A percentile compares a stretch with the other conserved stretches of the same genome.
phyloP scores from a whole-genome alignment of 371 early-diverging fungal genomes.

The Syncephalastrum sp. region DNA sequence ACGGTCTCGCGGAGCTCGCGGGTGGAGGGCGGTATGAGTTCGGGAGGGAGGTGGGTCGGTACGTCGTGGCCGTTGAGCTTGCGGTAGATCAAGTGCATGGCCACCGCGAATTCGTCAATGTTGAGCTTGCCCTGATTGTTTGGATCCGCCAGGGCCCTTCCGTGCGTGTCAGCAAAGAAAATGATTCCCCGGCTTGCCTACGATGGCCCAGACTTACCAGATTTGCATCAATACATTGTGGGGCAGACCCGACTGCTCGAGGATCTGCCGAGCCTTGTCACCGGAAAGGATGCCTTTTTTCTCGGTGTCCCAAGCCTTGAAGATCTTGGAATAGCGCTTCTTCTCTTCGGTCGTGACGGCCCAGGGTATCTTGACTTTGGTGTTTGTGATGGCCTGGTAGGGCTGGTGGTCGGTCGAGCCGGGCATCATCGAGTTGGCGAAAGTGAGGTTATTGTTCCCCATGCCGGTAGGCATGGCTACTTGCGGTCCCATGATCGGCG shows the following conservation, averaged over 20 bases:
- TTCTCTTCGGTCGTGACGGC: conserved; percentile 80
- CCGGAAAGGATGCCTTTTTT: conserved; percentile 77
- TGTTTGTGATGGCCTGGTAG: conserved; percentile 29
- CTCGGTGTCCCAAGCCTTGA: conserved; percentile 84
- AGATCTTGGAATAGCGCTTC: conserved; percentile 78
- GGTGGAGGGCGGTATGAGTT: conserved; percentile 80
- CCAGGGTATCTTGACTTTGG: conserved; percentile 63
- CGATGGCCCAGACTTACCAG: conserved; percentile 56
- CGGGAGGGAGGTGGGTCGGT: conserved; percentile 76
- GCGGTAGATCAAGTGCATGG: conserved; percentile 89
- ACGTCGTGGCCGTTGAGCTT: conserved; percentile 78
- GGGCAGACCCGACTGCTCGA: conserved; percentile 83
- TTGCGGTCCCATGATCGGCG: conserved; percentile 18
- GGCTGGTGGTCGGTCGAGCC: conserved; percentile 18
- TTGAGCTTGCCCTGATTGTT: conserved; percentile 86
- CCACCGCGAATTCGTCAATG: conserved; percentile 90
- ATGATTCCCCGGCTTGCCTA: not conserved
- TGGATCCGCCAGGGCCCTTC: conserved; percentile 82
- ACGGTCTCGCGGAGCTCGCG: conserved; percentile 63
- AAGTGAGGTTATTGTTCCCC: conserved; percentile 36
- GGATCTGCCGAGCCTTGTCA: conserved; percentile 81
- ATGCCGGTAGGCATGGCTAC: conserved; percentile 45
- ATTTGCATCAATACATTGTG: conserved; percentile 79
- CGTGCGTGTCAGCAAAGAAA: not conserved
- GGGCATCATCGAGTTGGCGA: conserved; percentile 53